Evolutionary conservation across 306 rosid species (phyloP).

Genomic region (Pyrus pyrifolia): DNA sequence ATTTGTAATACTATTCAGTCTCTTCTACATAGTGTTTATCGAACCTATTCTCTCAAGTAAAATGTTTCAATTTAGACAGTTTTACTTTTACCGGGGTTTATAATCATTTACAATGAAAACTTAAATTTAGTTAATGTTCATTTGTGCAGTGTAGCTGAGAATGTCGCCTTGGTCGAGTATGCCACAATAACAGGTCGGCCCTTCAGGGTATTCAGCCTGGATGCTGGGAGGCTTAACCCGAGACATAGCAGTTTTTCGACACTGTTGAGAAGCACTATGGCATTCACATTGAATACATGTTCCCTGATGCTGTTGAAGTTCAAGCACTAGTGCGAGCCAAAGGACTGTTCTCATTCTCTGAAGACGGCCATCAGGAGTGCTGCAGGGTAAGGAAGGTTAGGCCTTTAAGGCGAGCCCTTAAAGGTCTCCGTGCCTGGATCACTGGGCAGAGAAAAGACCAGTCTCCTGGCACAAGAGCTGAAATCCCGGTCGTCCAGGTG

Average conservation of each 20-base stretch:
- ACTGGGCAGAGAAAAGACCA: slow-evolving; percentile 93
- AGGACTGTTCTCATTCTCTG: slow-evolving; percentile 87
- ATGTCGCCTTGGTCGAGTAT: slow-evolving; percentile 83
- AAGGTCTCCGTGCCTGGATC: slow-evolving; percentile 86
- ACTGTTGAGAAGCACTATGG: slow-evolving; percentile 79
- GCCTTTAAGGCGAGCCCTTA: slow-evolving; percentile 84
- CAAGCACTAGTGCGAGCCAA: slow-evolving; percentile 84
- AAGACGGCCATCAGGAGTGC: slow-evolving; percentile 99
- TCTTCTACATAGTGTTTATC: too few relatives aligned
- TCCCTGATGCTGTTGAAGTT: slow-evolving; percentile 85
- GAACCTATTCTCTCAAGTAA: too few relatives aligned
- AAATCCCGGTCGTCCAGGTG: slow-evolving; percentile 64
- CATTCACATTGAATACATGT: slow-evolving; percentile 91
- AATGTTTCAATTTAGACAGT: too few relatives aligned
- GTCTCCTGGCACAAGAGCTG: slow-evolving; percentile 84
- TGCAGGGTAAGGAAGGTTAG: slow-evolving; percentile 91
- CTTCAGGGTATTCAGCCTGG: slow-evolving; percentile 75
- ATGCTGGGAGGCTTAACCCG: slow-evolving; percentile 92
- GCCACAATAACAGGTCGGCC: slow-evolving; percentile 93
- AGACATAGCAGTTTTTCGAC: slow-evolving; percentile 69
- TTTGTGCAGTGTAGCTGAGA: slow-evolving; percentile 88
- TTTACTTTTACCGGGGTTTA: background rate
- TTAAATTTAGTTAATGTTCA: background rate
- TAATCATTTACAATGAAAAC: background rate
- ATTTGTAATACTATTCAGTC: too few relatives aligned